A percentile compares a stretch with the other conserved stretches of the same genome.
Evolutionary conservation across 352 stramenopile species (phyloP).

Genomic region (Phytophthora agathidicida): DNA sequence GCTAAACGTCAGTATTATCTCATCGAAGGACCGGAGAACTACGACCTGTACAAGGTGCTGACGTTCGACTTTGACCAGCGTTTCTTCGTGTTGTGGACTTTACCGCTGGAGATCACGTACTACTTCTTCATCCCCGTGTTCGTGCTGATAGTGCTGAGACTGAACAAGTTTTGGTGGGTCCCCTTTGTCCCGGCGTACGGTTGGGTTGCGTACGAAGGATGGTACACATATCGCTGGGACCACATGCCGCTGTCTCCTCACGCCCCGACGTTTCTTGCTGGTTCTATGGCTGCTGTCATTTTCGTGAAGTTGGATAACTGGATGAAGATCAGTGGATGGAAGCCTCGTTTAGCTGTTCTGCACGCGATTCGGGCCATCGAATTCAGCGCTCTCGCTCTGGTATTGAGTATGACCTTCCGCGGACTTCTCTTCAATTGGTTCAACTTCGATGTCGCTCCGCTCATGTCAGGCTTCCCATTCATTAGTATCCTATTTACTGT

Average conservation of each 20-base stretch:
- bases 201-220: constrained; percentile 23
- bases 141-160: constrained; percentile 18
- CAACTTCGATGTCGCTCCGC: constrained; percentile 6
- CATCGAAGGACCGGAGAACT: constrained; percentile 27
- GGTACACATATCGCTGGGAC: constrained; percentile 13
- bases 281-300: constrained; percentile 31
- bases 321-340: constrained; percentile 14
- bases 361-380: constrained; percentile 23
- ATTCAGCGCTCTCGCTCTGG: constrained; percentile 1
- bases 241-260: constrained; percentile 27
- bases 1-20: constrained; percentile 26
- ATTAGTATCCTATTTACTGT: constrained; percentile 28
- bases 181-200: constrained; percentile 21
- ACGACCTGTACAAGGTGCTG: constrained; percentile 38
- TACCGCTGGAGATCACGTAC: constrained; percentile 25
- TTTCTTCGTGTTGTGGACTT: constrained; percentile 49
- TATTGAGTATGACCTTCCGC: constrained; percentile 31
- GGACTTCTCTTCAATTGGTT: constrained; percentile 35
- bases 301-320: constrained; percentile 23
- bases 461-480: constrained; percentile 20
- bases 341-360: constrained; percentile 1
- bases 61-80: constrained; percentile 34
- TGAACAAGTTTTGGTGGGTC: constrained; percentile 26
- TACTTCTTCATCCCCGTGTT: constrained; percentile 46
- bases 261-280: constrained; percentile 27